Evolutionary conservation across 768 basidiomycete species (phyloP).

Genomic region (Chiua virens): DNA sequence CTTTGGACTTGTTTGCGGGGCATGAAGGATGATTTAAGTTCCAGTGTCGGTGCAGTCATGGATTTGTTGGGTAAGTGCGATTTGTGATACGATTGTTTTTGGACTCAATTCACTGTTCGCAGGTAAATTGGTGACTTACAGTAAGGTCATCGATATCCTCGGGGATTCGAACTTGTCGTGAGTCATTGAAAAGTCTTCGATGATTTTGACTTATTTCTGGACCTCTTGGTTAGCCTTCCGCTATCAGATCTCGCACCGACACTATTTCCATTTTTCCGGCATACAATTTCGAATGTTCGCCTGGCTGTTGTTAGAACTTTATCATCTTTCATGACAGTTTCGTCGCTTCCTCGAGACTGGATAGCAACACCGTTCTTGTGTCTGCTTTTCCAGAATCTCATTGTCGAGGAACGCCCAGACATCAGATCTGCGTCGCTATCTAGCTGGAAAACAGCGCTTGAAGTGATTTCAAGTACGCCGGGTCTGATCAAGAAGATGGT

Average conservation of each 20-base stretch:
- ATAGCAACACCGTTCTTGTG: slow-evolving; percentile 72
- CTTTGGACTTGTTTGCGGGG: slow-evolving; percentile 89
- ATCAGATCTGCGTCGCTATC: slow-evolving; percentile 71
- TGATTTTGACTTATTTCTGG: slow-evolving; percentile 2
- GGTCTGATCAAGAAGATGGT: slow-evolving; percentile 54
- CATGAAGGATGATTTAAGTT: slow-evolving; percentile 96
- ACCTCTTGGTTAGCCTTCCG: slow-evolving; percentile 53
- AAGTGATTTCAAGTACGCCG: slow-evolving; percentile 46
- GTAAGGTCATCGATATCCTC: slow-evolving; percentile 74
- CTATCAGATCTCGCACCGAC: slow-evolving; percentile 82
- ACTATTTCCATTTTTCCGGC: slow-evolving; percentile 94
- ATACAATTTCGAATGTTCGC: slow-evolving; percentile 92
- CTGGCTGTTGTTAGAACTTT: slow-evolving; percentile 90
- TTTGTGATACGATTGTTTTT: neutral
- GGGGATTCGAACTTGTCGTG: slow-evolving; percentile 70
- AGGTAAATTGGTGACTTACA: slow-evolving; percentile 84
- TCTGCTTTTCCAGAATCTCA: slow-evolving; percentile 89
- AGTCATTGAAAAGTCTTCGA: slow-evolving; percentile 30
- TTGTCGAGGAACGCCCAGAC: slow-evolving; percentile 87
- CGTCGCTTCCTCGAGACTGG: slow-evolving; percentile 79
- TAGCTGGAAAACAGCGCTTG: slow-evolving; percentile 74
- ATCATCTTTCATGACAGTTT: slow-evolving; percentile 79
- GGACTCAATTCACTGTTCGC: slow-evolving; percentile 3
- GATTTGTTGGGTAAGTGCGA: slow-evolving; percentile 76
- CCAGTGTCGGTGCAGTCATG: slow-evolving; percentile 97